Evolutionary conservation across 1,139 yeast genomes (phyloP), one percentile per base, ranked within the genome.

Genomic region (Zygotorulaspora mrakii): DNA sequence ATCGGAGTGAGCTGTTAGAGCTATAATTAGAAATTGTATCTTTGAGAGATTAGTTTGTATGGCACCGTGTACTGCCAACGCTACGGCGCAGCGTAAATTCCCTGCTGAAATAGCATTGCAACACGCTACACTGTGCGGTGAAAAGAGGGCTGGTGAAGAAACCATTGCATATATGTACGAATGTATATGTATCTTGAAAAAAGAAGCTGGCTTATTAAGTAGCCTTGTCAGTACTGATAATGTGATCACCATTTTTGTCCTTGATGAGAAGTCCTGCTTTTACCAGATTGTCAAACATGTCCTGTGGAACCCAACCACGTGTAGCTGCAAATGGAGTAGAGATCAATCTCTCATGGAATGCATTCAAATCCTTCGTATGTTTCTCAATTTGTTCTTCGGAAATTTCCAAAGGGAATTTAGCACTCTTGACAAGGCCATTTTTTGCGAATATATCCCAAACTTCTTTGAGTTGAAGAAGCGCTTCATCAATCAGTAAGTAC

Each of bases 241-340:
- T 64, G 51, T 70, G 74, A 50, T 73, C 67, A 16, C 79, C 79
- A 33, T 67, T 63, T 12, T 64, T 69, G 16, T 66, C 59, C 47
- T 71, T 66, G 39, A 62, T 69, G 39, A 89, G 68, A 43, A 82
- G 69, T 1, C 91, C 94, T 49, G 79, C 80, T 14, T 76, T 77
- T 33, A 76, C 65, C 51, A 87, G 71, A 42, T 76, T 75, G 31
- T 77, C 82, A 59, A 89, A 88, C 82, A 87, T 77, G 57, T 87
- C 95, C 60, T 86, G 95, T 17, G 97, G 96, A 43, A 91, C 75
- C 96, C 96, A 89, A 4, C 96, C 96, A 43, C 86, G 84, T 26
- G 96, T 85, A 35, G 94, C 94, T 25, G 86, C 81, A 63, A 88
- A 88, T 33, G 96, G 96, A 40, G 79, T 75, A 5, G 79, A 70